Percentiles rank a stretch among this genome's conserved stretches.
These are phyloP conservation scores for Chaetomidium leptoderma DNA, from an alignment of 495 filamentous ascomycete species.

Conservation along the genomic window DNA sequence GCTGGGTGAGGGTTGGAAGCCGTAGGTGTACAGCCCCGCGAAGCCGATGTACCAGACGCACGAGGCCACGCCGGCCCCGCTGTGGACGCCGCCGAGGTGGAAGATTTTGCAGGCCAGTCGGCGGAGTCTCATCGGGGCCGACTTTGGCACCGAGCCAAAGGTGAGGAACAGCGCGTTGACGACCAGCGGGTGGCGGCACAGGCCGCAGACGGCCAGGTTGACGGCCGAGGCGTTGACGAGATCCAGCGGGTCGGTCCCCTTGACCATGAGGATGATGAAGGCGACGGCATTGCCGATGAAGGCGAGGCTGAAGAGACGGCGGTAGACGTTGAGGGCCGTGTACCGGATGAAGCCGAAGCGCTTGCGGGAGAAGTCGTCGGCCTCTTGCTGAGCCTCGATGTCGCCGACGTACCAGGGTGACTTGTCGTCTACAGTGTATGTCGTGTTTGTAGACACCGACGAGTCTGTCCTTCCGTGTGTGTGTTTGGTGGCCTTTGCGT, in stretches of 20 bases:
- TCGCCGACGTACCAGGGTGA: slow-evolving; percentile 8
- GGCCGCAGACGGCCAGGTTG: slow-evolving; percentile 46
- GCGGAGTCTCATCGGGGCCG: slow-evolving; percentile 60
- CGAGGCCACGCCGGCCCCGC: slow-evolving; percentile 63
- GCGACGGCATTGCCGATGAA: slow-evolving; percentile 33
- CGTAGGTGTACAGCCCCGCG: slow-evolving; percentile 45
- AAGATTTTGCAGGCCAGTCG: slow-evolving; percentile 65
- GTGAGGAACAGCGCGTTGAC: slow-evolving; percentile 65
- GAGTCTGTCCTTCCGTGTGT: too few species aligned
- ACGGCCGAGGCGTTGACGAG: slow-evolving; percentile 39
- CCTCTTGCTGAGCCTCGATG: slow-evolving; percentile 24
- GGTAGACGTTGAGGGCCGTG: slow-evolving; percentile 32
- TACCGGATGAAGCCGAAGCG: slow-evolving; percentile 29
- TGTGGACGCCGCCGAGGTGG: slow-evolving; percentile 73
- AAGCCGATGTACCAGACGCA: slow-evolving; percentile 64
- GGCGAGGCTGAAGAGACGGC: slow-evolving; percentile 31
- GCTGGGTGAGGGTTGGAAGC: slow-evolving; percentile 25
- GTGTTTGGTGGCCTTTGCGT: too few species aligned
- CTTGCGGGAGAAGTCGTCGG: slow-evolving; percentile 22
- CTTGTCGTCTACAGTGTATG: neutral
- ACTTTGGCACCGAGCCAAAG: slow-evolving; percentile 54
- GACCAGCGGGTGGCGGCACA: slow-evolving; percentile 68
- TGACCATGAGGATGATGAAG: slow-evolving; percentile 29
- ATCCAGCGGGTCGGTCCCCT: slow-evolving; percentile 23
- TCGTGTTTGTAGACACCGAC: slow-evolving; percentile 1